phyloP scores from a whole-genome alignment of 352 stramenopile genomes.

The Pythium rhizo-oryzae region DNA sequence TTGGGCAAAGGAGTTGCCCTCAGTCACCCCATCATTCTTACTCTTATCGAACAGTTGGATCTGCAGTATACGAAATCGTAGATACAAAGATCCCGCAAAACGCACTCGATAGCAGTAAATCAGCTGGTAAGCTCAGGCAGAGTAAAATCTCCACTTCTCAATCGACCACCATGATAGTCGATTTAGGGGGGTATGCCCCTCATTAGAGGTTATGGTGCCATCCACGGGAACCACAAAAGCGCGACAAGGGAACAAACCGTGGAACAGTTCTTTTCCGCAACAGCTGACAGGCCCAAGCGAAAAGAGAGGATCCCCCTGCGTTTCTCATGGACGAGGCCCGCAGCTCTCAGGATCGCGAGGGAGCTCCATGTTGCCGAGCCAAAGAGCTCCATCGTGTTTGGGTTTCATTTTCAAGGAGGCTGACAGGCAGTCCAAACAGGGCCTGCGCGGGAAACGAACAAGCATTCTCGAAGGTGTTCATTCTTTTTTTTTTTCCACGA shows the following conservation, averaged over 20 bases:
- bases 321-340: not conserved
- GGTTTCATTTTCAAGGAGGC: too few species aligned
- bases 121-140: conserved; percentile 5
- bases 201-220: not conserved
- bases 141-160: not conserved
- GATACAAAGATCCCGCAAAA: too few species aligned
- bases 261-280: not conserved
- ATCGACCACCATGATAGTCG: conserved; percentile 18
- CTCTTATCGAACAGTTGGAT: not conserved
- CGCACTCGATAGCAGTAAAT: not conserved
- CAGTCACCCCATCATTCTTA: not conserved
- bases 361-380: too few species aligned
- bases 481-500: conserved; percentile 12
- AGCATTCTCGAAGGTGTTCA: conserved; percentile 3
- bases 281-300: not conserved
- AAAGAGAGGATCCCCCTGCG: not conserved
- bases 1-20: not conserved
- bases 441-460: not conserved
- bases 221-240: conserved; percentile 16
- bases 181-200: not conserved
- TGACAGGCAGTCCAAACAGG: not conserved
- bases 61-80: not conserved
- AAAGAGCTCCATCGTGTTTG: too few species aligned
- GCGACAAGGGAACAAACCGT: conserved; percentile 5
- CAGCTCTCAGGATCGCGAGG: not conserved